Evolutionary conservation across 371 early-diverging fungal species (phyloP).

Genomic region (Blyttiomyces sp.): DNA sequence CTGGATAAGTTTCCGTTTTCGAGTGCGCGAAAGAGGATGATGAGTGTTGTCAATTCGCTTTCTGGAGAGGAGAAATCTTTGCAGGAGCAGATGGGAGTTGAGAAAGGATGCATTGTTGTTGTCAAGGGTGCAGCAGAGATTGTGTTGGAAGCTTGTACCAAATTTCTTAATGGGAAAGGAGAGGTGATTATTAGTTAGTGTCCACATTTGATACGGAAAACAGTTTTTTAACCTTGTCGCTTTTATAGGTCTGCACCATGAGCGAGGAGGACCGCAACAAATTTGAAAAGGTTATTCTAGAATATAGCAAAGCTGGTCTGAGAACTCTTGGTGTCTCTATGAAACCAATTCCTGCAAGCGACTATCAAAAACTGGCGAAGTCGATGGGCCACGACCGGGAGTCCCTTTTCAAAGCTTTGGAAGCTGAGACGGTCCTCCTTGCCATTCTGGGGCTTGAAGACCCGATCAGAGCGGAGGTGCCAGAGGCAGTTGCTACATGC

Average conservation of each 20-base stretch:
- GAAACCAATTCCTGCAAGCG: conserved; percentile 53
- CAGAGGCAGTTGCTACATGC: conserved; percentile 75
- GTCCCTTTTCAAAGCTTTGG: neutral
- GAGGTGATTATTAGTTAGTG: conserved; percentile 4
- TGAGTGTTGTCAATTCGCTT: conserved; percentile 38
- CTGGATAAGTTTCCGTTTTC: too few species aligned
- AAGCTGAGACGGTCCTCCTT: conserved; percentile 48
- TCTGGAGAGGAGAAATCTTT: neutral
- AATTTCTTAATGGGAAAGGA: conserved; percentile 21
- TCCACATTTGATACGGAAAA: neutral
- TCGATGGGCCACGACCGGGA: neutral
- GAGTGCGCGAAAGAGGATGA: conserved; percentile 84
- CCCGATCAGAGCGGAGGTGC: conserved; percentile 86
- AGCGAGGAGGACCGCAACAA: conserved; percentile 40
- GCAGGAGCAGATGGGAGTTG: neutral
- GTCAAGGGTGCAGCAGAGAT: conserved; percentile 87
- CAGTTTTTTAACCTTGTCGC: neutral
- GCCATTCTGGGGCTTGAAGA: conserved; percentile 91
- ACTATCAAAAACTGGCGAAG: too few species aligned
- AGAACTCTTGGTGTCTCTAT: conserved; percentile 87
- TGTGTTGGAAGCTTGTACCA: conserved; percentile 51
- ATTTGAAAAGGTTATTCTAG: conserved; percentile 60
- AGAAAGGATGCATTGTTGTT: conserved; percentile 52
- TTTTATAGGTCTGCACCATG: conserved; percentile 10
- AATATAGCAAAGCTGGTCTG: conserved; percentile 76